Base-by-base conservation (phyloP, 2,329 filamentous ascomycete genomes). In the Colletotrichum salicis region DNA sequence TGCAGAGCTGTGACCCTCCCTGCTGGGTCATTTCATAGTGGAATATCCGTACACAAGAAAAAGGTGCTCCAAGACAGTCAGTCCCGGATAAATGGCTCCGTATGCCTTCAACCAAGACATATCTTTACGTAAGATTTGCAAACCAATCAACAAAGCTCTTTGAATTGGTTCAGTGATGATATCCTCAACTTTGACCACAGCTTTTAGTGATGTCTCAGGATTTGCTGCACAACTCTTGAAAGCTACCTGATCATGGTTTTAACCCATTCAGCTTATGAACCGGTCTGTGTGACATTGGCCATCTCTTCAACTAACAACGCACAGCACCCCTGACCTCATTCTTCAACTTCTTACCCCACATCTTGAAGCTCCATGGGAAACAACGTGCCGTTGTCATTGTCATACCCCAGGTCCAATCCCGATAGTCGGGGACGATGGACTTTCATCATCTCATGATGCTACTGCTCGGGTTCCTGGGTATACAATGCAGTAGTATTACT, bases 301-400 rank as follows among this genome's bases (percentile, higher is more conserved):
- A 0, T 19, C 41, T 45, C 41, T 3, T 45, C 13, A 48, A 1
- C 19, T 22, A 10, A 4, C 41, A 11, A 22, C 10, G 19, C n/a
- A 48, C 19, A 45, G 4, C 41, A n/a, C 41, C 41, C 41, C 19
- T 57, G 57, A 45, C 37, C 41, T 37, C 41, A 2, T 67, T 67
- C 54, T 71, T 59, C 58, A 63, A 22, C 69, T 63, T 67, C 45
- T 41, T 67, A 67, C 64, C 69, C 69, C 69, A 69, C 69, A 55
- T 33, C 59, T 58, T 54, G 51, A 41, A 27, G 51, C 31, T 13
- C 41, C 0, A 5, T 1, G 12, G 35, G 4, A 5, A 7, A 7
- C 15, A n/a, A 48, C 19, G 19, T 48, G 19, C 4, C 41, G 41
- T 22, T 22, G 7, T 48, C 19, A 19, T 8, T 48, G 1, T 48